phyloP scores from a whole-genome alignment of 352 stramenopile species.

The Phytophthora podocarpi region DNA sequence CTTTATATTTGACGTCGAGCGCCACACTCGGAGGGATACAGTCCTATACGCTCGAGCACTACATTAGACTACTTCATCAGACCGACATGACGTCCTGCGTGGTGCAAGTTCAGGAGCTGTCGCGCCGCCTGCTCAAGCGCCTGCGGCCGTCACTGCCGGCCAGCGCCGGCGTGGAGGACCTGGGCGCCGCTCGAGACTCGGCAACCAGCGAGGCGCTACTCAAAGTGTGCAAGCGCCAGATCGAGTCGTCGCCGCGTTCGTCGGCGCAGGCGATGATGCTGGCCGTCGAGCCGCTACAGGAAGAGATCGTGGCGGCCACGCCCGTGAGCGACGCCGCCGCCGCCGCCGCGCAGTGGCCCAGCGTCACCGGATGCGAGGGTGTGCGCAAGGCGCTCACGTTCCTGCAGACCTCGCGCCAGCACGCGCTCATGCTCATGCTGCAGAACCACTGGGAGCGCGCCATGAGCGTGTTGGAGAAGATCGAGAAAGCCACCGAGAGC shows the following conservation, averaged over 20 bases:
- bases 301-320: conserved; percentile 11
- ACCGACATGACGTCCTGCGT: conserved; percentile 54
- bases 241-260: conserved; percentile 56
- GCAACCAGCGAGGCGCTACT: conserved; percentile 51
- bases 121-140: conserved; percentile 48
- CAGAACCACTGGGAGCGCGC: conserved; percentile 83
- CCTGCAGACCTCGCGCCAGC: conserved; percentile 68
- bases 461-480: conserved; percentile 74
- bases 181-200: conserved; percentile 16
- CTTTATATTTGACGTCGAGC: conserved; percentile 38
- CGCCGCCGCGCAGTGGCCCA: conserved; percentile 38
- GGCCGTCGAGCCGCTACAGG: conserved; percentile 12
- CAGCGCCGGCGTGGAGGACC: conserved; percentile 19
- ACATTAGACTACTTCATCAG: conserved; percentile 6
- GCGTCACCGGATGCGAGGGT: conserved; percentile 56
- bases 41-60: neutral
- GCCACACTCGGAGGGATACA: conserved; percentile 1
- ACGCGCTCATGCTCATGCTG: conserved; percentile 76
- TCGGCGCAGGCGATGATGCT: conserved; percentile 1
- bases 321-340: neutral
- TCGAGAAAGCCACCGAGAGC: conserved; percentile 75
- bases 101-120: conserved; percentile 45
- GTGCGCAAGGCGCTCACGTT: conserved; percentile 72
- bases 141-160: conserved; percentile 41
- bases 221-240: conserved; percentile 65